A percentile compares a stretch with the other conserved stretches of the same genome.
Conservation (phyloP, 2,329 filamentous ascomycete genomes). For the Aspergillus sp. region DNA sequence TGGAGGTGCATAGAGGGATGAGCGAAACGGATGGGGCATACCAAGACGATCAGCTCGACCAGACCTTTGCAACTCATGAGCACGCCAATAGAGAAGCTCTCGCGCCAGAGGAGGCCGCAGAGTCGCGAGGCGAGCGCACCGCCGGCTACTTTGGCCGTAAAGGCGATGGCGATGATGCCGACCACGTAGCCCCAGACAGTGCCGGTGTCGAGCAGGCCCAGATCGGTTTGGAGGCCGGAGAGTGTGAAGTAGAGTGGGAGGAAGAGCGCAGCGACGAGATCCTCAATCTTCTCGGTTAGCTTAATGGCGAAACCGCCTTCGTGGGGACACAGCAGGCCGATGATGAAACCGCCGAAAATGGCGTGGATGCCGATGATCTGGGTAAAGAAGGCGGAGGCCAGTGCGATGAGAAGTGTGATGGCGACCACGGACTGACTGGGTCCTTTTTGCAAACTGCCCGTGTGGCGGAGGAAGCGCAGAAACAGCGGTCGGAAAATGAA, state of each 20-base stretch:
- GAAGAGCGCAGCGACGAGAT: slow-evolving; percentile 80
- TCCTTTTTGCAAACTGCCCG: slow-evolving; percentile 79
- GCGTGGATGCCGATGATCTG: slow-evolving; percentile 89
- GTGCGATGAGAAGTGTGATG: slow-evolving; percentile 75
- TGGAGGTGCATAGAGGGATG: neutral
- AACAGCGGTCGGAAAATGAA: slow-evolving; percentile 74
- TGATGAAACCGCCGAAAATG: slow-evolving; percentile 90
- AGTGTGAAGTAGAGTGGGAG: slow-evolving; percentile 91
- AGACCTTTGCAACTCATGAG: slow-evolving; percentile 97
- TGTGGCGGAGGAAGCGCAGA: slow-evolving; percentile 70
- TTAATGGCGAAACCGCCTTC: slow-evolving; percentile 89
- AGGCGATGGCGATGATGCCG: slow-evolving; percentile 78
- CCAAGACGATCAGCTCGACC: slow-evolving; percentile 91
- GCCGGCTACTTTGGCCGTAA: slow-evolving; percentile 80
- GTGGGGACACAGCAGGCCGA: slow-evolving; percentile 86
- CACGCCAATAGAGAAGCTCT: slow-evolving; percentile 82
- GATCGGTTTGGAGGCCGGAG: slow-evolving; percentile 83
- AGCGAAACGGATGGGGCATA: slow-evolving; percentile 47
- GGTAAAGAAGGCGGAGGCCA: slow-evolving; percentile 83
- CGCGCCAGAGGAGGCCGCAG: slow-evolving; percentile 82
- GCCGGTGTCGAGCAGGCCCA: slow-evolving; percentile 79
- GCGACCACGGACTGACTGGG: slow-evolving; percentile 83
- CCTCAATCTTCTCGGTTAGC: slow-evolving; percentile 90
- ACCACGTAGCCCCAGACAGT: slow-evolving; percentile 89
- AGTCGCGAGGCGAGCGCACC: slow-evolving; percentile 75